Conservation (phyloP, 495 filamentous ascomycete species). For the Xylaria cubensis region DNA sequence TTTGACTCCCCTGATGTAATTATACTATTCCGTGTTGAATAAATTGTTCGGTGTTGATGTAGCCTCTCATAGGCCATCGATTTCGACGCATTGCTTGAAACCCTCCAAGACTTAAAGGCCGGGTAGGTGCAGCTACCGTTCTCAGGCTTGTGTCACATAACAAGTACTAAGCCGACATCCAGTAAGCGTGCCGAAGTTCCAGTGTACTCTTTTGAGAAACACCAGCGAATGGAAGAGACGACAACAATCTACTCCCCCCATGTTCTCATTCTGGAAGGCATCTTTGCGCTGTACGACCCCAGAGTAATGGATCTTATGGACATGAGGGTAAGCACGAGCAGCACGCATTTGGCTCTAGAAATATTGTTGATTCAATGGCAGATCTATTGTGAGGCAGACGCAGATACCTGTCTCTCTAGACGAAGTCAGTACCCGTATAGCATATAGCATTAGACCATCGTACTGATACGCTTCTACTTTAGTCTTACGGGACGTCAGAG, state of each 20-base stretch:
- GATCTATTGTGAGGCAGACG: slow-evolving; percentile 97
- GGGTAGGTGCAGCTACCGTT: slow-evolving; percentile 66
- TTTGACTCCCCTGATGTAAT: slow-evolving; percentile 84
- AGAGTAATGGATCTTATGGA: slow-evolving; percentile 87
- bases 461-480: background rate
- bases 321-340: slow-evolving; percentile 69
- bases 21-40: background rate
- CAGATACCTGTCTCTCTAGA: slow-evolving; percentile 90
- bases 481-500: slow-evolving; percentile 87
- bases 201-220: slow-evolving; percentile 92
- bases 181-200: slow-evolving; percentile 94
- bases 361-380: slow-evolving; percentile 38
- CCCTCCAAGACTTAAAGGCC: slow-evolving; percentile 81
- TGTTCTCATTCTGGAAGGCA: slow-evolving; percentile 94
- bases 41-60: slow-evolving; percentile 29
- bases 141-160: background rate
- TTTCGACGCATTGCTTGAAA: slow-evolving; percentile 87
- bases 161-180: slow-evolving; percentile 19
- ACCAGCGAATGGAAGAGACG: slow-evolving; percentile 78
- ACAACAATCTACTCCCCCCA: slow-evolving; percentile 94
- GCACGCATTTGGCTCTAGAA: background rate
- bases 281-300: slow-evolving; percentile 90
- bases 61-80: slow-evolving; percentile 70
- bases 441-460: background rate
- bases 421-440: slow-evolving; percentile 68